Base-by-base conservation (phyloP, 192 early-diverging fungal genomes). In the Mortierella claussenii region DNA sequence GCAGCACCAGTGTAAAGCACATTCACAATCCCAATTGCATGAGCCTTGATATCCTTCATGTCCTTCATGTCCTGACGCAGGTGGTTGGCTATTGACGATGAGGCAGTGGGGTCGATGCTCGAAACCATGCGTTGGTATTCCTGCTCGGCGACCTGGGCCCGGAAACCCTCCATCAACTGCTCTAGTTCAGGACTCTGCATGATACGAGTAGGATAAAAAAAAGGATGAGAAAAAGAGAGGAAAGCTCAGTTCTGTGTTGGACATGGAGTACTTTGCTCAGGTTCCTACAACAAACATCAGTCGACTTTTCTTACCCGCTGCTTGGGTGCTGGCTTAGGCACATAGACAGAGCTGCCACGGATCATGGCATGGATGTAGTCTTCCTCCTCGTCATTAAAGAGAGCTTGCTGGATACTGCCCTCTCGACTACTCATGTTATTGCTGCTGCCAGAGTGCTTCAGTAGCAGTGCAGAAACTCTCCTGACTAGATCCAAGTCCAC, bases 71-170 rank as follows among this genome's bases (percentile, higher is more conserved):
- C 70, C 45, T 75, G 62, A 34, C 51, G 55, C 8, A 75, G n/a
- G 46, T 43, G 26, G 15, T 23, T 55, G 15, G 61, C 55, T 36
- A 75, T 48, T 20, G 63, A 48, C 26, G 37, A 23, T 15, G 9
- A 13, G 7, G 58, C 26, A 11, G 15, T 20, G 6, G 23, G 33
- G 15, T 47, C 58, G 37, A 76, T 62, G 23, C 64, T 67, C 1
- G 73, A 48, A 18, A 76, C 36, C 73, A 76, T 76, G 4, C 73
- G 49, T 23, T 57, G 58, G 28, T 76, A 76, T 23, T 76, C 73
- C 18, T 67, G 60, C 31, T 67, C 64, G 13, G 73, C 73, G 12
- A 62, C 26, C 43, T 76, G 51, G 21, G 73, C 64, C 32, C 65
- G 66, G 53, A 62, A 26, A 2, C 24, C 46, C 0, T 76, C 64